Percentiles rank a stretch among this genome's conserved stretches.
These are phyloP conservation scores for Aspergillus sp. DNA, from an alignment of 2,329 filamentous ascomycete genomes.

Conservation along the genomic window DNA sequence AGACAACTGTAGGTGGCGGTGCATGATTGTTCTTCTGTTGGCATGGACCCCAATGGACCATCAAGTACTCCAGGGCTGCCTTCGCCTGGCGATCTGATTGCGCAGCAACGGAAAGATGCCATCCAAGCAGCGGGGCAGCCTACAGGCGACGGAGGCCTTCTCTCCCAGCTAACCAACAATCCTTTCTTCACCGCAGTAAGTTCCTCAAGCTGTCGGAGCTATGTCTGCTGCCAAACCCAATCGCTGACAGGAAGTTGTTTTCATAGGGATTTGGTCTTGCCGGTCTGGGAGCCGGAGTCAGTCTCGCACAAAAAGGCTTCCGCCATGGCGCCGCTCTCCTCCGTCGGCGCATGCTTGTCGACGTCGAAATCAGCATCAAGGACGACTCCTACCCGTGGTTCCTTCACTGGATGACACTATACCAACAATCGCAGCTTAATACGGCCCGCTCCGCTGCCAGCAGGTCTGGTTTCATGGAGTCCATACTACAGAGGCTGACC, in stretches of 20 bases:
- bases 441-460: conserved; percentile 51
- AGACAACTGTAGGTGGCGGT: conserved; percentile 3
- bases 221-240: background rate
- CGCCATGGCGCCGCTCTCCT: conserved; percentile 72
- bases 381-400: conserved; percentile 95
- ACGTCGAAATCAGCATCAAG: conserved; percentile 92
- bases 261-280: conserved; percentile 81
- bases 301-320: conserved; percentile 76
- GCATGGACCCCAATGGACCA: conserved; percentile 43
- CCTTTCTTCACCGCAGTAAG: conserved; percentile 54
- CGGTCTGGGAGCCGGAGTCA: conserved; percentile 77
- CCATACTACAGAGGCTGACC: conserved; percentile 59
- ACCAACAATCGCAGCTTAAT: conserved; percentile 65
- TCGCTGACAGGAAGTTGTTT: conserved; percentile 2
- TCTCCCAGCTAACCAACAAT: conserved; percentile 50
- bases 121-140: conserved; percentile 30
- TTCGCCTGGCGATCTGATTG: conserved; percentile 39
- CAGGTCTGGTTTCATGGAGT: conserved; percentile 51
- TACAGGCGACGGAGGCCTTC: conserved; percentile 42
- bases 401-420: conserved; percentile 87
- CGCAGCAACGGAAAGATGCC: conserved; percentile 39
- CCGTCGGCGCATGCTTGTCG: conserved; percentile 83
- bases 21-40: conserved; percentile 22
- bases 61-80: conserved; percentile 30
- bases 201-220: background rate